A percentile compares a stretch with the other conserved stretches of the same genome.
Conservation (phyloP, 2,329 filamentous ascomycete genomes). For the Botryotinia globosa region DNA sequence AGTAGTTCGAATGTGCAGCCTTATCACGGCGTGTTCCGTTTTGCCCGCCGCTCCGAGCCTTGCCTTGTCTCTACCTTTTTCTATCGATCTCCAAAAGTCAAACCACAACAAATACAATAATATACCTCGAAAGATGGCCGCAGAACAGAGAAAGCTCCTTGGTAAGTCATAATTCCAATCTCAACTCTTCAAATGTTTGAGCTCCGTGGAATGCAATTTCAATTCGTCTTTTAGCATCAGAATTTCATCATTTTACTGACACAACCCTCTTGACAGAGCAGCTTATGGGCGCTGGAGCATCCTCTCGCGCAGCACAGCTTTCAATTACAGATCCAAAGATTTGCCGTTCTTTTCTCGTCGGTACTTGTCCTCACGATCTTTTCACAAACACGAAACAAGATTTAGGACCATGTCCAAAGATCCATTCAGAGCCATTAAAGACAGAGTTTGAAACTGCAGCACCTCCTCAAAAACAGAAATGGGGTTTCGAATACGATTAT, state of each 20-base stretch:
- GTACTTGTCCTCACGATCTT: constrained; percentile 95
- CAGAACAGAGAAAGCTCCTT: constrained; percentile 96
- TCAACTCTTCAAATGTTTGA: neutral
- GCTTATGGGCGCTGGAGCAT: constrained; percentile 76
- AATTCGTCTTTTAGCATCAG: neutral
- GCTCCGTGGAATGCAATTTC: neutral
- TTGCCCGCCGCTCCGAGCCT: constrained; percentile 5
- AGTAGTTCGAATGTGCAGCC: neutral
- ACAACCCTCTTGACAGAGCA: constrained; percentile 61
- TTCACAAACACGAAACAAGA: constrained; percentile 99
- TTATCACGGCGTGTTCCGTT: constrained; percentile 1
- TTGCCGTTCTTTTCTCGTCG: constrained; percentile 89
- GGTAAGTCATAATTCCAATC: constrained; percentile 45
- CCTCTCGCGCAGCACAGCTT: constrained; percentile 74
- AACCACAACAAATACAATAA: neutral
- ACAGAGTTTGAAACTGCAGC: constrained; percentile 78
- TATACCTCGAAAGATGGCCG: constrained; percentile 63
- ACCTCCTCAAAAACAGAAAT: constrained; percentile 60
- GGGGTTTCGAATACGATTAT: constrained; percentile 96
- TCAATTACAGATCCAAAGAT: constrained; percentile 89
- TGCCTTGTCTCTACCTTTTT: constrained; percentile 8
- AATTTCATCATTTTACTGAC: constrained; percentile 9
- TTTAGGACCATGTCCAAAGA: constrained; percentile 81
- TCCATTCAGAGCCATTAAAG: constrained; percentile 86
- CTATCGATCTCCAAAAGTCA: neutral